Base-by-base conservation (phyloP, 352 stramenopile genomes). In the Phytophthora pisi region DNA sequence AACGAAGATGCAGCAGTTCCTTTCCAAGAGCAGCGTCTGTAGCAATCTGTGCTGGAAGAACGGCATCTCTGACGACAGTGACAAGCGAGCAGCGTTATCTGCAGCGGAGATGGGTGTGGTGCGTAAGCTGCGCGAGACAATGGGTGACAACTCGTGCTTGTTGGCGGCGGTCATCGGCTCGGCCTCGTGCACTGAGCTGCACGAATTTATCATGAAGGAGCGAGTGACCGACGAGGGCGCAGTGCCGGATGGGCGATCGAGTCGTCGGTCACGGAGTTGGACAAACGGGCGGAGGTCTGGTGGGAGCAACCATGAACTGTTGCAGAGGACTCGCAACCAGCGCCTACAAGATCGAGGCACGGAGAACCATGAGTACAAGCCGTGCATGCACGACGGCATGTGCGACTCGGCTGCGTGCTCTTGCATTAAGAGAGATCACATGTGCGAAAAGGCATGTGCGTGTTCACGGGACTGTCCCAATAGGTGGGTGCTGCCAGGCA, bases 111-210 rank as follows among this genome's bases (percentile, higher is more conserved):
- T 82, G 13, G 68, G 81, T 16, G 20, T 90, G n/a, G 23, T 90
- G 31, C 75, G 79, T 30, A 91, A 89, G 60, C 71, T 87, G 13
- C 65, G 78, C 1, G 74, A 81, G 42, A 79, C 78, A 2, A 75
- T 90, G 51, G 82, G 82, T 1, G 81, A 90, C 51, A 89, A 89
- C 47, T 69, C 82, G n/a, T 91, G 85, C 56, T 77, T 90, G 74
- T 78, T 93, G 34, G 72, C 81, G 7, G 72, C 74, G 4, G 66
- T 93, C 13, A 23, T 91, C 1, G 70, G 70, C 28, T 82, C 76
- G 11, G 60, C 75, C 4, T 64, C 67, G n/a, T 91, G 85, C 24
- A 57, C 64, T 5, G 66, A 83, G 6, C 51, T 93, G 11, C 74
- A 87, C 50, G 56, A 63, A 4, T 79, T 83, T 50, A 70, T 93